A percentile compares a stretch with the other conserved stretches of the same genome.
These are phyloP conservation scores for Metschnikowia henanensis DNA, from an alignment of 805 yeast genomes.

Conservation along the genomic window DNA sequence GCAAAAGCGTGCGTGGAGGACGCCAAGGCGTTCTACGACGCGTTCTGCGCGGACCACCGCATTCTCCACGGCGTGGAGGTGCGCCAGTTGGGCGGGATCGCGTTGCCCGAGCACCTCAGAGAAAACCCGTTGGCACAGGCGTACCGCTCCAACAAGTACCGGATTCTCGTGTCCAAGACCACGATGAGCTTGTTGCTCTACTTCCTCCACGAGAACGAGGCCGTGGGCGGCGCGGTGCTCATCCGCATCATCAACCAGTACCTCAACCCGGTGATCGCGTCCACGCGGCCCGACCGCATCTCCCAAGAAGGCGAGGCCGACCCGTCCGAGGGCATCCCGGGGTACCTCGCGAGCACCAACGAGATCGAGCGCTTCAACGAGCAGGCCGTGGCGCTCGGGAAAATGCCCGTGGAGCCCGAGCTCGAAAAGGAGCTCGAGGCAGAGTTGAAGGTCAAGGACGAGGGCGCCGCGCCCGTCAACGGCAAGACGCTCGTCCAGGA, in stretches of 20 bases:
- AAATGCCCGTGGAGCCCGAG: slow-evolving; percentile 83
- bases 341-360: slow-evolving; percentile 38
- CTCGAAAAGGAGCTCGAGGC: slow-evolving; percentile 81
- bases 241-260: slow-evolving; percentile 86
- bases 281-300: slow-evolving; percentile 38
- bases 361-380: slow-evolving; percentile 64
- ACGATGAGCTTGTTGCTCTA: slow-evolving; percentile 81
- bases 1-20: slow-evolving; percentile 56
- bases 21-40: slow-evolving; percentile 76
- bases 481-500: slow-evolving; percentile 59
- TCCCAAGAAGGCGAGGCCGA: slow-evolving; percentile 48
- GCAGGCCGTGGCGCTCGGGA: slow-evolving; percentile 77
- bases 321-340: slow-evolving; percentile 54
- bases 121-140: slow-evolving; percentile 82
- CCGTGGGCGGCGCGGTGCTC: slow-evolving; percentile 85
- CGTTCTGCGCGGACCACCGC: slow-evolving; percentile 69
- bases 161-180: slow-evolving; percentile 75
- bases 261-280: slow-evolving; percentile 53
- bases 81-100: slow-evolving; percentile 67
- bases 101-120: slow-evolving; percentile 75
- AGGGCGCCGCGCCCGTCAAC: slow-evolving; percentile 34
- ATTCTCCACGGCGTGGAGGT: slow-evolving; percentile 79
- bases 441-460: slow-evolving; percentile 79
- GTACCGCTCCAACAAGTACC: slow-evolving; percentile 71
- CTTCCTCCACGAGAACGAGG: slow-evolving; percentile 89